Evolutionary conservation across 352 stramenopile species (phyloP), one percentile per base, ranked within the genome.

Genomic region (Phytophthora pseudosyringae): DNA sequence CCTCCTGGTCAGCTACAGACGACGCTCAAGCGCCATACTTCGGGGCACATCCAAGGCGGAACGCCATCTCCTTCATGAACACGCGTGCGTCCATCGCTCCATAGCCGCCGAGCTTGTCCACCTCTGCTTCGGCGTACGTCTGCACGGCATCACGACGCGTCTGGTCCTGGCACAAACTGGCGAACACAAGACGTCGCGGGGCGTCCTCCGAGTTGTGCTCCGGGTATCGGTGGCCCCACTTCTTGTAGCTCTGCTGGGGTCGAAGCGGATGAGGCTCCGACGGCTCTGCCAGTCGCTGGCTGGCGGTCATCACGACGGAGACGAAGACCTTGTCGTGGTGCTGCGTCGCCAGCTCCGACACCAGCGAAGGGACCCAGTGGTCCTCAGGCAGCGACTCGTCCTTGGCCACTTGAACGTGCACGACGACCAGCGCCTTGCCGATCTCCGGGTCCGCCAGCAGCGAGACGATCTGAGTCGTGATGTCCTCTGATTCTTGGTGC

Each of bases 31-130:
- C 86, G 15, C 86, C 86, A 59, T 94, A 94, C 66, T 94, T 94
- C 3, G 86, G 86, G 2, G 81, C 79, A 16, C 75, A 86, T 8
- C 86, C 86, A 29, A 94, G 74, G 13, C 86, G 83, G 60, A 94
- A 94, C 1, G 86, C 86, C 64, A 89, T 77, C 64, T 94, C 86
- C 41, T 90, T 88, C 66, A 92, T 82, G 50, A 90, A 84, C 21
- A 91, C 81, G 38, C 80, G 76, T 9, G 75, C 75, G 44, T 89
- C 73, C 86, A 94, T 94, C 15, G 73, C 54, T 40, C 86, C 82
- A 51, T 94, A 94, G 12, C 75, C 77, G 3, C 84, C 84, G 18
- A 73, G 46, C 12, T 58, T 59, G 28, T 89, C 81, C 18, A 88
- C 63, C 31, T 91, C 72, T 39, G 49, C 47, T 57, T 88, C 79